Conservation (phyloP, 2,329 filamentous ascomycete genomes). For the Dothistroma pini region DNA sequence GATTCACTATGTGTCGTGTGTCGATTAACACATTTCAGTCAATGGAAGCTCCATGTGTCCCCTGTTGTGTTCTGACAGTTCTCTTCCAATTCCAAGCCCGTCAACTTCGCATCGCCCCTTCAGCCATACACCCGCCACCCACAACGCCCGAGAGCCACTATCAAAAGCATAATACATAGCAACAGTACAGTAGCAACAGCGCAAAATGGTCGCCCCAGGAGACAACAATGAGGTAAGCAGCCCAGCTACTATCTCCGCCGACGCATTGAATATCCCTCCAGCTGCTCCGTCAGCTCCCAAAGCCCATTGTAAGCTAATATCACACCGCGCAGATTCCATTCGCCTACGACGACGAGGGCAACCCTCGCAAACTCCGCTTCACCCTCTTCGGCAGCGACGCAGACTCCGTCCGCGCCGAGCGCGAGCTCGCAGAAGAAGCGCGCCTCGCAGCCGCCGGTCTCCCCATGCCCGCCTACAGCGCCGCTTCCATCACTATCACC, state of each 20-base stretch:
- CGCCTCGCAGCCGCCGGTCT: background rate
- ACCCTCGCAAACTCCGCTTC: background rate
- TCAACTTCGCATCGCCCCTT: background rate
- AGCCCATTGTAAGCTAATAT: background rate
- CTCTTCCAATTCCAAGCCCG: background rate
- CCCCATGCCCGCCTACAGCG: background rate
- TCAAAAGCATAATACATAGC: background rate
- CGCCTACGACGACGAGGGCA: background rate
- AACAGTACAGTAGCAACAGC: background rate
- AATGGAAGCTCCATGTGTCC: background rate
- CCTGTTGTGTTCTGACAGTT: background rate
- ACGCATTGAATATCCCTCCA: background rate
- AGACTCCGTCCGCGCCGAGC: background rate
- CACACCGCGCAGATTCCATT: background rate
- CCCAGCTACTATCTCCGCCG: background rate
- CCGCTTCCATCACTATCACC: background rate
- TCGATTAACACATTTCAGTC: background rate
- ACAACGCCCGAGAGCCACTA: background rate
- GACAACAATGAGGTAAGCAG: background rate
- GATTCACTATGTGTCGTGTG: background rate
- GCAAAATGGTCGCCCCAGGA: background rate
- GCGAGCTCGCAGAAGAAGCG: background rate
- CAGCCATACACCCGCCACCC: background rate
- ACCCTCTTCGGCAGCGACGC: background rate
- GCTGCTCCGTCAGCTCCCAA: background rate